Base-by-base conservation (phyloP, 108 stramenopile species). In the Thalassiosira profunda region DNA sequence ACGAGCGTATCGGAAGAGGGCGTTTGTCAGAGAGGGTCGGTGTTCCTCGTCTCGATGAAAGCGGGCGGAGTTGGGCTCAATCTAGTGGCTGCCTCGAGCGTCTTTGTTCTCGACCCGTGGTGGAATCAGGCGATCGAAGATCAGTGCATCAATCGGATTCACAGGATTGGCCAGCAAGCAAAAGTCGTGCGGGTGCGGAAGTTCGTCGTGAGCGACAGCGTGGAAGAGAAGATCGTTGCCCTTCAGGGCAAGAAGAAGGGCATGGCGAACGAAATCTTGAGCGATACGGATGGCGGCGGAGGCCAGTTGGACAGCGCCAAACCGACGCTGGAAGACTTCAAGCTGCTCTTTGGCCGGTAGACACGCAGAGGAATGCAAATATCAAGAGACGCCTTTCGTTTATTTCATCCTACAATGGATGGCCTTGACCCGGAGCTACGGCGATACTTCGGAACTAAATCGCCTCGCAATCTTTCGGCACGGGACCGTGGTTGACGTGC, bases 91-190 rank as follows among this genome's bases (percentile, higher is more conserved):
- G 93, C 93, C 17, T 73, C 72, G 1, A 81, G 77, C 33, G 87
- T 88, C 1, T 94, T 95, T 44, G 89, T 95, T 28, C 70, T 80
- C 37, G 93, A 95, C 65, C 93, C 90, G 0, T 95, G 93, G 93
- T 95, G 93, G 93, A 90, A 95, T 84, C 60, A 48, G 9, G 86
- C 90, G 2, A 61, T 88, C 2, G 90, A 95, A 64, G 87, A 91
- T 54, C 53, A 57, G 65, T 66, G 79, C 45, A 67, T 86, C 44
- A 80, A 92, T 75, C 81, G 90, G 20, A 89, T 91, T 33, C 93
- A 92, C 61, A 83, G 93, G 2, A 94, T 94, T 61, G 93, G 93
- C n/a, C 93, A 95, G 56, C 61, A 76, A 4, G 90, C 93, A 5
- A 58, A 74, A 20, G 52, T 83, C 8, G 84, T 95, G 0, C 79